These are phyloP conservation scores for Mortierella sp. DNA, from an alignment of 371 early-diverging fungal species.

Conservation along the genomic window DNA sequence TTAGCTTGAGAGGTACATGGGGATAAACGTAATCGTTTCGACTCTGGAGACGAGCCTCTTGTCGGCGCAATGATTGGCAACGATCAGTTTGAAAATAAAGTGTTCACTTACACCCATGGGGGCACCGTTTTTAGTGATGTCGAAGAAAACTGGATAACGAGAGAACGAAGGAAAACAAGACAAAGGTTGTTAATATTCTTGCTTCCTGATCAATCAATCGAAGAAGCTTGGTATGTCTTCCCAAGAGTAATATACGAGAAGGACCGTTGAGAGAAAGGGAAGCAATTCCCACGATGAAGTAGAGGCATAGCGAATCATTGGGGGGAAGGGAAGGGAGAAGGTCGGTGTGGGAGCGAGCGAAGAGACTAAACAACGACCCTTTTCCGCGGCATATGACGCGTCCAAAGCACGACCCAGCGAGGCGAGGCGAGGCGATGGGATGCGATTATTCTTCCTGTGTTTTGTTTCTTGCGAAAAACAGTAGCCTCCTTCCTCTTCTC, in stretches of 20 bases:
- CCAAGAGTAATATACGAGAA: neutral
- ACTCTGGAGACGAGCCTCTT: too few relatives aligned
- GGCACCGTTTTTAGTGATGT: conserved; percentile 73
- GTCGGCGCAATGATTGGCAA: too few relatives aligned
- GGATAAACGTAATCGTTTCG: too few relatives aligned
- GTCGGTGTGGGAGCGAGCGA: neutral
- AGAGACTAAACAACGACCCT: neutral
- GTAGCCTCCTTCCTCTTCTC: neutral
- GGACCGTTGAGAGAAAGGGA: neutral
- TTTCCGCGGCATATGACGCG: neutral
- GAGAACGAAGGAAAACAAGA: neutral
- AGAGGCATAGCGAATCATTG: neutral
- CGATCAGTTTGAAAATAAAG: too few relatives aligned
- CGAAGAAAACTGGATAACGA: conserved; percentile 72
- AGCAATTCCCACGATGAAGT: neutral
- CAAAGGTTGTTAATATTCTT: neutral
- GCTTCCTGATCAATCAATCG: neutral
- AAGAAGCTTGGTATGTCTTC: neutral
- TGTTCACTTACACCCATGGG: conserved; percentile 62
- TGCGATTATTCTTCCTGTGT: neutral
- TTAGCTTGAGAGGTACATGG: neutral
- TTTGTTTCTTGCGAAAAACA: too few relatives aligned
- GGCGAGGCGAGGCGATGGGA: neutral
- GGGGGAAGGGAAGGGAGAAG: neutral
- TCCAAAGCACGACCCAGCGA: conserved; percentile 4